phyloP scores from a whole-genome alignment of 2,329 filamentous ascomycete species.

The Diaporthe nobilis region DNA sequence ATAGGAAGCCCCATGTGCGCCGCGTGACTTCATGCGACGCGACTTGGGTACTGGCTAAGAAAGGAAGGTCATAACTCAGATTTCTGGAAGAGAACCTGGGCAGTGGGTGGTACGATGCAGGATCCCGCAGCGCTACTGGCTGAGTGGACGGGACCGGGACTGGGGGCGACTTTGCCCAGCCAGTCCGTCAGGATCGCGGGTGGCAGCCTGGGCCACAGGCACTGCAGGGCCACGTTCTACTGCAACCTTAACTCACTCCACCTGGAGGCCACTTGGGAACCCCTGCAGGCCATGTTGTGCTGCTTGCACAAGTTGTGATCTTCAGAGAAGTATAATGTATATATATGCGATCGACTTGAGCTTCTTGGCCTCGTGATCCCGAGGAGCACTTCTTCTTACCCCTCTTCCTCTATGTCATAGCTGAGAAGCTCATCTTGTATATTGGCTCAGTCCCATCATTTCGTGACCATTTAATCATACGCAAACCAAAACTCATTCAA shows the following conservation, averaged over 20 bases:
- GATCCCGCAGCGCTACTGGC: conserved; percentile 20
- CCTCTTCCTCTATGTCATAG: background rate
- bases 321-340: background rate
- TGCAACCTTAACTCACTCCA: conserved; percentile 19
- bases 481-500: background rate
- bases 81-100: background rate
- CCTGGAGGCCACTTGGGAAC: background rate
- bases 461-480: background rate
- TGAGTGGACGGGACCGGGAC: background rate
- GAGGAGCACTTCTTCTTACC: background rate
- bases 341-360: conserved; percentile 12
- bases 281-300: conserved; percentile 5
- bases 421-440: background rate
- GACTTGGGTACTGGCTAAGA: conserved; percentile 22
- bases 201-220: conserved; percentile 19
- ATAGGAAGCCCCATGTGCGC: conserved; percentile 6
- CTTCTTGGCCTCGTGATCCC: conserved; percentile 25
- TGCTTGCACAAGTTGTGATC: background rate
- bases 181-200: conserved; percentile 13
- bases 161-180: conserved; percentile 22
- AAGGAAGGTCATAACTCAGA: conserved; percentile 22
- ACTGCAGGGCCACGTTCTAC: conserved; percentile 24
- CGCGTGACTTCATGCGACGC: conserved; percentile 9
- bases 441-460: background rate
- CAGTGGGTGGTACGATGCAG: background rate